Conservation (phyloP, 2,329 filamentous ascomycete species). For the Thelonectria rubi region DNA sequence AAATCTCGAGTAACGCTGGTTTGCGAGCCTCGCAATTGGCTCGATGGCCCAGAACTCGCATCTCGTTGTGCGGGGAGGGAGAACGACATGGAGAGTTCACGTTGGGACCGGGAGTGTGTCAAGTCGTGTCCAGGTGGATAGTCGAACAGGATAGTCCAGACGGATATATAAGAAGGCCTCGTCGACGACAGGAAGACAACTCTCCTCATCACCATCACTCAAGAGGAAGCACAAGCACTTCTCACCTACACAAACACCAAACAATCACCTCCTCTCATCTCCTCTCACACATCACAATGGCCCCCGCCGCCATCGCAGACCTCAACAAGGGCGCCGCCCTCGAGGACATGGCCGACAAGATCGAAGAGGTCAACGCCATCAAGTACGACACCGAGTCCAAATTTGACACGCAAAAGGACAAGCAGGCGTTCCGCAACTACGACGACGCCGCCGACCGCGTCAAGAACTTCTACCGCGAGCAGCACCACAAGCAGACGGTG, state of each 20-base stretch:
- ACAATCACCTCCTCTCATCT: neutral
- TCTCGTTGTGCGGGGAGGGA: constrained; percentile 31
- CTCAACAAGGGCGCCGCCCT: constrained; percentile 46
- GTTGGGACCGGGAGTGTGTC: constrained; percentile 14
- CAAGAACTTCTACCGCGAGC: constrained; percentile 84
- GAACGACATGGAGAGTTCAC: constrained; percentile 24
- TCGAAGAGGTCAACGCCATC: constrained; percentile 63
- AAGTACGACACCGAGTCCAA: constrained; percentile 64
- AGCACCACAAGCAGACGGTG: constrained; percentile 77
- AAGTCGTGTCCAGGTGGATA: constrained; percentile 14
- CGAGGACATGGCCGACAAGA: constrained; percentile 59
- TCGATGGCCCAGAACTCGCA: constrained; percentile 11
- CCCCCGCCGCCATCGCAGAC: constrained; percentile 39
- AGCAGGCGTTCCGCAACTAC: constrained; percentile 83
- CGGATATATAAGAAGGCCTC: constrained; percentile 22
- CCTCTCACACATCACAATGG: constrained; percentile 34
- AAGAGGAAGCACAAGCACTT: neutral
- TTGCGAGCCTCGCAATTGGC: constrained; percentile 38
- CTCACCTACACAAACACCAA: constrained; percentile 24
- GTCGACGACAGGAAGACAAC: constrained; percentile 11
- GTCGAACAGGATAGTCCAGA: neutral
- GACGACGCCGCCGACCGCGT: constrained; percentile 84
- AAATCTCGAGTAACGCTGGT: constrained; percentile 33
- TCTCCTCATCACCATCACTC: constrained; percentile 3
- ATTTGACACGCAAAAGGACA: constrained; percentile 81